Base-by-base conservation (phyloP, 2,329 filamentous ascomycete genomes). In the Ascochyta koolunga region DNA sequence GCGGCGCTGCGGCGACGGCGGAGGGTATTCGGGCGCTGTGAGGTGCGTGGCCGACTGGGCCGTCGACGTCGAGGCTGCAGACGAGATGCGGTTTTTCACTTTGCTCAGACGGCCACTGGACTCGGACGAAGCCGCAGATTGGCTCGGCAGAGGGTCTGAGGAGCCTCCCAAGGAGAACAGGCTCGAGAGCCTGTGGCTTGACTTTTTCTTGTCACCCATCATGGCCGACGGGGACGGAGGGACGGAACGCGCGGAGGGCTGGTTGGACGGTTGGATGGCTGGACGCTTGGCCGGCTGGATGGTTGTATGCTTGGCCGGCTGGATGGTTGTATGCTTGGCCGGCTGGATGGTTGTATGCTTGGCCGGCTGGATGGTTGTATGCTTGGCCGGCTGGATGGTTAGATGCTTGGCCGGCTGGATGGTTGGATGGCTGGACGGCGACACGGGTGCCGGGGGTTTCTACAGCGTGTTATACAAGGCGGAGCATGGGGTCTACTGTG, bases 131-230 rank as follows among this genome's bases (percentile, higher is more conserved):
- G 64, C 50, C 15, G 55, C 44, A 21, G 70, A 65, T n/a, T 44
- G 55, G 29, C 59, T 41, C 19, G 63, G 37, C 15, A 43, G 53
- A 15, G 61, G 46, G 19, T 65, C 64, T 40, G 62, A 60, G 11
- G 65, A 65, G 15, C 39, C 41, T 6, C 61, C 61, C 35, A 62
- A 46, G 11, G 65, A 70, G 52, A 75, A 71, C 25, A 74, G 51
- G 37, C 70, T 71, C 45, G 71, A 74, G 48, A 75, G 65, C 56
- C 72, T 58, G 40, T 61, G 61, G 59, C 58, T 66, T n/a, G 70
- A 62, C 44, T 66, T 67, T 59, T 71, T 73, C 61, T 68, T 71
- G 48, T 67, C 61, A 32, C 58, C 58, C 62, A 69, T 40, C 58
- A 65, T 48, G n/a, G 27, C 65, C 51, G 55, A 37, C 22, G 13